These are phyloP conservation scores for Allantophomopsis lycopodina DNA, from an alignment of 2,329 filamentous ascomycete genomes.

Conservation along the genomic window DNA sequence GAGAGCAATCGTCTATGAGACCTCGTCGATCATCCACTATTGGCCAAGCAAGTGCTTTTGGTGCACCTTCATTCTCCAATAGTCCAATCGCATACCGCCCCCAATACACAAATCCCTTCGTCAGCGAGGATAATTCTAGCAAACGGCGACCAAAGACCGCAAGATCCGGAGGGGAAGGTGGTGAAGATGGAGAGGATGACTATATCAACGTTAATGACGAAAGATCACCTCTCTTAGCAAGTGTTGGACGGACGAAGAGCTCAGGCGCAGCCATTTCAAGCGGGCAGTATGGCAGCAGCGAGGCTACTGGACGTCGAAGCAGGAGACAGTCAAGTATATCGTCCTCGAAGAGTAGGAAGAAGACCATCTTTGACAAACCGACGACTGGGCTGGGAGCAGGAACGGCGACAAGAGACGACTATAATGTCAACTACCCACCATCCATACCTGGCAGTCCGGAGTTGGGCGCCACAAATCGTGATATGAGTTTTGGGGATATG, in stretches of 20 bases:
- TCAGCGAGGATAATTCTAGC: constrained; percentile 9
- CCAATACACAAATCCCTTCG: constrained; percentile 16
- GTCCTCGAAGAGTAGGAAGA: constrained; percentile 24
- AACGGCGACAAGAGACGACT: constrained; percentile 31
- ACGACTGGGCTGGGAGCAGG: neutral
- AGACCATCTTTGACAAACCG: constrained; percentile 15
- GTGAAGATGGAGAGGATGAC: constrained; percentile 35
- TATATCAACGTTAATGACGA: constrained; percentile 24
- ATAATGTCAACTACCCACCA: constrained; percentile 56
- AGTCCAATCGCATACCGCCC: constrained; percentile 18
- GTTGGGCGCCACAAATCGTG: constrained; percentile 31
- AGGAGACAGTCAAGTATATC: constrained; percentile 22
- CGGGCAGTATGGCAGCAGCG: constrained; percentile 5
- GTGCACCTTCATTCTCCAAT: constrained; percentile 20
- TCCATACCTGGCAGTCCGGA: constrained; percentile 50
- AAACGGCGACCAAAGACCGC: constrained; percentile 12
- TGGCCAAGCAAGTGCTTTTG: constrained; percentile 17
- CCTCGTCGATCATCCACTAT: constrained; percentile 45
- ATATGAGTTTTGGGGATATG: constrained; percentile 51
- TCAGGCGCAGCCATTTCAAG: constrained; percentile 9
- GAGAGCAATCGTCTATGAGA: constrained; percentile 36
- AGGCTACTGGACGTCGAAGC: neutral
- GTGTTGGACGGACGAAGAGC: constrained; percentile 21
- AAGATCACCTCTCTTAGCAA: constrained; percentile 37
- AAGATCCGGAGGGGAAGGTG: constrained; percentile 24